phyloP scores from a whole-genome alignment of 2,329 filamentous ascomycete species.

The Camillea tinctor region DNA sequence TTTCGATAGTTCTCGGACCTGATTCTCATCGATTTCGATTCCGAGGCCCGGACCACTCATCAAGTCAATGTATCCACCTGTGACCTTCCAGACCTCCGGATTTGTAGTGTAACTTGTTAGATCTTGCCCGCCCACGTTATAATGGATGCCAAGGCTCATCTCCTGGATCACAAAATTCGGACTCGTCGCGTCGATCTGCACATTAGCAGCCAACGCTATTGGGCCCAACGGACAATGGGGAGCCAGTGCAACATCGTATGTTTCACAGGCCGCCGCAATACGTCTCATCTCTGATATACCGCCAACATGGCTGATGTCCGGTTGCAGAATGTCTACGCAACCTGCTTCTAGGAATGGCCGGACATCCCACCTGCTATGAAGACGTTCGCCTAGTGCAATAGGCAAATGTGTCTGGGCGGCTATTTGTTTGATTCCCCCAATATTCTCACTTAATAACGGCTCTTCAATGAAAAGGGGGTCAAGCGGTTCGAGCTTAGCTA shows the following conservation, averaged over 20 bases:
- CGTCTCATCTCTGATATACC: conserved; percentile 70
- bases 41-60: conserved; percentile 62
- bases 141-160: conserved; percentile 79
- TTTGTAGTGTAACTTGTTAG: conserved; percentile 66
- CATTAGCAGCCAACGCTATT: conserved; percentile 67
- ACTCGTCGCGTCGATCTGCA: conserved; percentile 62
- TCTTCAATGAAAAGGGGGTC: conserved; percentile 76
- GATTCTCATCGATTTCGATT: conserved; percentile 70
- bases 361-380: conserved; percentile 68
- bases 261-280: conserved; percentile 69
- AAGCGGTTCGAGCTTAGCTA: conserved; percentile 64
- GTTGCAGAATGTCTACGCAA: conserved; percentile 70
- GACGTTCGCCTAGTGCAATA: conserved; percentile 70
- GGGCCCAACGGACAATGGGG: conserved; percentile 74
- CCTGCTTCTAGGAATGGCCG: conserved; percentile 68
- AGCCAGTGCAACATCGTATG: conserved; percentile 71
- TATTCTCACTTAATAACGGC: conserved; percentile 67
- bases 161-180: conserved; percentile 73
- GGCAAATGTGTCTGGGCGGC: conserved; percentile 55
- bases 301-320: conserved; percentile 69
- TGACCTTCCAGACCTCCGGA: conserved; percentile 62
- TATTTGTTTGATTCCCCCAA: conserved; percentile 62
- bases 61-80: conserved; percentile 63
- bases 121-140: conserved; percentile 60
- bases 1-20: conserved; percentile 57